Base-by-base conservation (phyloP, 2,329 filamentous ascomycete species). In the Pseudogymnoascus sp. region DNA sequence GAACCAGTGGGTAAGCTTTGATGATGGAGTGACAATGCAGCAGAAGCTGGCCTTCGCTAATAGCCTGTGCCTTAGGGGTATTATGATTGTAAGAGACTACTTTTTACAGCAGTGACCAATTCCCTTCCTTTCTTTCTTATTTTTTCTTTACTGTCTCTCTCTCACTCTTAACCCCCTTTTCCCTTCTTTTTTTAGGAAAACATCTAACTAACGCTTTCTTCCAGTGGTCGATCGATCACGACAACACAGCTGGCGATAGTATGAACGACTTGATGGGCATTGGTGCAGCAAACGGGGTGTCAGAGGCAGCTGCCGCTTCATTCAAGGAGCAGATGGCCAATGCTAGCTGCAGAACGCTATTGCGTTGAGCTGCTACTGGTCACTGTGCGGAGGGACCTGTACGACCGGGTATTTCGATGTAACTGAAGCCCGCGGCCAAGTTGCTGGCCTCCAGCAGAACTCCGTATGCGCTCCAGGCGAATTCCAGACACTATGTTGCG, bases 261-360 rank as follows among this genome's bases (percentile, higher is more conserved):
- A 63, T 61, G 59, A 33, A 33, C 8, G 61, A 65, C 59, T 40
- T 66, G n/a, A 47, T 66, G n/a, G 65, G 65, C 18, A 65, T 66
- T 14, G 65, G 65, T 28, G 5, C 61, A 16, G 60, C 60, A 23
- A 66, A 66, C 50, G 65, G 65, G 10, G 31, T 25, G 42, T 47
- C 62, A 12, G 61, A 59, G 5, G 61, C 40, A 44, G 31, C 59
- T 16, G 35, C 63, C 16, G 53, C 47, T 12, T 21, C 50, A 37
- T 18, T 63, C 12, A 65, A 65, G 62, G 61, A 42, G 21, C 35
- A 59, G 38, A 21, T 42, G 18, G 37, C 44, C 33, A 44, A 35
- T n/a, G 62, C 62, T 11, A 64, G 11, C 33, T 23, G 28, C 33
- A n/a, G 53, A 47, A 33, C 35, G 33, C 61, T 23, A 59, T 66